phyloP scores from a whole-genome alignment of 371 early-diverging fungal genomes.

The Saksenaea oblongispora region DNA sequence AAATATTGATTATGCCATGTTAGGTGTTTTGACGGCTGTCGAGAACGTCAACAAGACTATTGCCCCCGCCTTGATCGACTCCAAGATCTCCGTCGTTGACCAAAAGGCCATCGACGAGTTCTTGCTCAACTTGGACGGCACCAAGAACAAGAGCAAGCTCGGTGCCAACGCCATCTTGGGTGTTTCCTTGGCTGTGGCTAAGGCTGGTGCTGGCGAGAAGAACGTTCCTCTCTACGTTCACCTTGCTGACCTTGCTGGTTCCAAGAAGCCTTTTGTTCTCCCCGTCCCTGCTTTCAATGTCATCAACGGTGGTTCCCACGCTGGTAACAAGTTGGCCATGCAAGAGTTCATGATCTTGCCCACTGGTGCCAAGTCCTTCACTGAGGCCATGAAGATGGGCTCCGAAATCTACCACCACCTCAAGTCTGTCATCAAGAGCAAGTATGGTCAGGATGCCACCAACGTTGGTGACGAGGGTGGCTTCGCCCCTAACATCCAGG shows the following conservation, averaged over 20 bases:
- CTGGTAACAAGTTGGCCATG: conserved; percentile 99
- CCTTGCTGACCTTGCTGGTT: conserved; percentile 83
- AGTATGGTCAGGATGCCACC: conserved; percentile 98
- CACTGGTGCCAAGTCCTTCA: conserved; percentile 90
- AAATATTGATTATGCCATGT: background rate
- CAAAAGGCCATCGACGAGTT: conserved; percentile 93
- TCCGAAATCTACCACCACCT: conserved; percentile 95
- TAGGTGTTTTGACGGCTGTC: conserved; percentile 92
- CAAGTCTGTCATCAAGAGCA: conserved; percentile 93
- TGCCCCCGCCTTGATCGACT: conserved; percentile 77
- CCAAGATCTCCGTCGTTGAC: conserved; percentile 76
- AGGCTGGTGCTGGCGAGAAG: conserved; percentile 94
- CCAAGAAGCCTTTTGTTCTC: conserved; percentile 83
- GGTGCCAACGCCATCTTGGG: conserved; percentile 99
- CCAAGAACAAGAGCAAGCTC: conserved; percentile 91
- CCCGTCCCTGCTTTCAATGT: conserved; percentile 99
- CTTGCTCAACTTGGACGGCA: conserved; percentile 91
- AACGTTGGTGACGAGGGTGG: conserved; percentile 99
- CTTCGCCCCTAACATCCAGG: conserved; percentile 99
- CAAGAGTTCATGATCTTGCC: conserved; percentile 99
- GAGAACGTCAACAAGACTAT: conserved; percentile 89
- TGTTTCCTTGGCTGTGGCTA: conserved; percentile 94
- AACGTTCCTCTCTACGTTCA: conserved; percentile 91
- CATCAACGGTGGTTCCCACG: conserved; percentile 99
- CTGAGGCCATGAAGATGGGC: conserved; percentile 98